Evolutionary conservation across 2,329 filamentous ascomycete genomes (phyloP), one percentile per base, ranked within the genome.

Genomic region (Trichoderma citrinoviride): DNA sequence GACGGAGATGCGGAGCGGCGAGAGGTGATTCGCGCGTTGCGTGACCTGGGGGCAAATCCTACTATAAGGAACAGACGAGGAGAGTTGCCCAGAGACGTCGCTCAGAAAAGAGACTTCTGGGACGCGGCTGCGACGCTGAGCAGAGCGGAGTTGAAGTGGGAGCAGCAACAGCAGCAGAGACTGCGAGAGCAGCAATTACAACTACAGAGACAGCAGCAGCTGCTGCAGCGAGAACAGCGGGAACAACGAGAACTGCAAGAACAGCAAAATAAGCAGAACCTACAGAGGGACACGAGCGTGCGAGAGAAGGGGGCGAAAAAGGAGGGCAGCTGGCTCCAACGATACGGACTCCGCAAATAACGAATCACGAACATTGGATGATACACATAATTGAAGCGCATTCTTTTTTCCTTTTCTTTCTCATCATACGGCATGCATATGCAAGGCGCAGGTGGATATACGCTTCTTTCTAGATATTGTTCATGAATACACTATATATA

Each of bases 91-190:
- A 67, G 74, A 37, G 73, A 75, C 61, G 56, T 74, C n/a, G 74
- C 74, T 17, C 73, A 76, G 68, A 74, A 67, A 61, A 70, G 73
- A 49, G 73, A 74, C 6, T 70, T 70, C 15, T 75, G 73, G 73
- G 73, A 76, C 61, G 73, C 71, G 15, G 73, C 74, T 47, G 66
- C 73, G 8, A 75, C 74, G 15, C 33, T 76, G 66, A 69, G 73
- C n/a, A 68, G 74, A 56, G 73, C 74, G 0, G 74, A 76, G 69
- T 72, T 73, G 65, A 71, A 62, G n/a, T 76, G 74, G 74, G 72
- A 74, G 53, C 73, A 74, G 37, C 71, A 71, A 5, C 74, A 74
- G 63, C 69, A 68, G n/a, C 70, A 69, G 5, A 40, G 55, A 25
- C 37, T 25, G 7, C 44, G 44, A 15, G 29, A 65, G 27, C n/a